Conservation (phyloP, 2,329 filamentous ascomycete species). For the Periconia sp. region DNA sequence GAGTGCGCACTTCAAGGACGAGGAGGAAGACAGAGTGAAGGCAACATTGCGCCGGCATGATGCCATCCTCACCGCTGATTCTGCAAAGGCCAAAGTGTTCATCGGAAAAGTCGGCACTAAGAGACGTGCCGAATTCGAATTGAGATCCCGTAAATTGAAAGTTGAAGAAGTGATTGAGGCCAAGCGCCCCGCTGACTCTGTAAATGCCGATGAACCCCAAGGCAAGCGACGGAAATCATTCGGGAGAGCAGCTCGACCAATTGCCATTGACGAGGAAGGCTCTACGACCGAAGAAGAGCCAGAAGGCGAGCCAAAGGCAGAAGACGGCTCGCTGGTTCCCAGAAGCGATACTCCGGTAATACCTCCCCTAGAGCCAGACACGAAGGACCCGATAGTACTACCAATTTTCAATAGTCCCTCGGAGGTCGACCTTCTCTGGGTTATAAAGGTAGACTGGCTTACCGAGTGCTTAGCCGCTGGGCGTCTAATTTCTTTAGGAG, state of each 20-base stretch:
- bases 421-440: slow-evolving; percentile 49
- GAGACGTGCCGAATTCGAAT: slow-evolving; percentile 76
- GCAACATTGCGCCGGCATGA: slow-evolving; percentile 62
- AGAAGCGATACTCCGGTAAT: slow-evolving; percentile 11
- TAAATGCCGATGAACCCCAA: slow-evolving; percentile 14
- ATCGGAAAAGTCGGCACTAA: slow-evolving; percentile 75
- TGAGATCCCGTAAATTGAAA: slow-evolving; percentile 69
- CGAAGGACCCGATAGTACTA: not conserved
- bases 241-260: slow-evolving; percentile 7
- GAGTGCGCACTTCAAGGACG: slow-evolving; percentile 68
- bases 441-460: slow-evolving; percentile 63
- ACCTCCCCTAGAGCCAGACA: slow-evolving; percentile 12
- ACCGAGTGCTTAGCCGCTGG: slow-evolving; percentile 53
- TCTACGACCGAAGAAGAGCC: slow-evolving; percentile 32
- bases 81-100: slow-evolving; percentile 74
- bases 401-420: slow-evolving; percentile 21
- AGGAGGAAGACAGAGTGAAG: slow-evolving; percentile 69
- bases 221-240: slow-evolving; percentile 25
- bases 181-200: slow-evolving; percentile 23
- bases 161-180: slow-evolving; percentile 57
- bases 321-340: slow-evolving; percentile 13
- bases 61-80: slow-evolving; percentile 71
- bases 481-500: slow-evolving; percentile 51
- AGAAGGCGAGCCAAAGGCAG: slow-evolving; percentile 13
- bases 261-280: slow-evolving; percentile 18